A percentile compares a stretch with the other conserved stretches of the same genome.
These are phyloP conservation scores for Actinomortierella wolfii DNA, from an alignment of 371 early-diverging fungal species.

Conservation along the genomic window DNA sequence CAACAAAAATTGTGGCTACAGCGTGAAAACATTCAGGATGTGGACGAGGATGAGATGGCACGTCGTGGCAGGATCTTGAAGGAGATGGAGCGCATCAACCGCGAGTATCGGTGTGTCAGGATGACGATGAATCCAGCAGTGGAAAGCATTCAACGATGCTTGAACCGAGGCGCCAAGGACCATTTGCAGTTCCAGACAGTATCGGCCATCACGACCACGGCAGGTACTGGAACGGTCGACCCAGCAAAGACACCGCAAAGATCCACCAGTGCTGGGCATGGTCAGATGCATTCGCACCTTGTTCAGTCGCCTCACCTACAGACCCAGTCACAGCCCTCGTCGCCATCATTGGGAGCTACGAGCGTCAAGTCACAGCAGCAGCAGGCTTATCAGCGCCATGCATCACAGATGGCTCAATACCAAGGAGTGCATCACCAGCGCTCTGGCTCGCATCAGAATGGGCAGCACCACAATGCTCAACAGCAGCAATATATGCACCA, in stretches of 20 bases:
- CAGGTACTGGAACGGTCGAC: no score
- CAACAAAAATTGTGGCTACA: slow-evolving; percentile 45
- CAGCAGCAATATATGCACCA: slow-evolving; percentile 5
- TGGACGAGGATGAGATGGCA: slow-evolving; percentile 44
- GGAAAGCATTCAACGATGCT: slow-evolving; percentile 31
- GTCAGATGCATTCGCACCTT: no score
- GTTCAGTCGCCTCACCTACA: no score
- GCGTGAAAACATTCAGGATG: slow-evolving; percentile 36
- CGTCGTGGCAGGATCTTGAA: slow-evolving; percentile 28
- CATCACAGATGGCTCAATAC: slow-evolving; percentile 4
- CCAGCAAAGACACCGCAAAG: no score
- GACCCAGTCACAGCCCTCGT: no score
- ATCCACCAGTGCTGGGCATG: no score
- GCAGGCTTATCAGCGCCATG: slow-evolving; percentile 6
- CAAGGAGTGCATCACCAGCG: slow-evolving; percentile 8
- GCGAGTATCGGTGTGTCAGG: slow-evolving; percentile 40
- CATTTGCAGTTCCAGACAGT: slow-evolving; percentile 22
- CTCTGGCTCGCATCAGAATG: slow-evolving; percentile 12
- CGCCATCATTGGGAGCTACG: no score
- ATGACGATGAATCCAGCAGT: slow-evolving; percentile 31
- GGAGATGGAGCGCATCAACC: slow-evolving; percentile 41
- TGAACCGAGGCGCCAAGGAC: slow-evolving; percentile 23
- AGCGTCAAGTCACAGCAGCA: slow-evolving; percentile 5
- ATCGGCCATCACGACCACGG: no score
- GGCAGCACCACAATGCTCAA: slow-evolving; percentile 29